These are phyloP conservation scores for Syncephalis plumigaleata DNA, from an alignment of 371 early-diverging fungal genomes.

Conservation along the genomic window DNA sequence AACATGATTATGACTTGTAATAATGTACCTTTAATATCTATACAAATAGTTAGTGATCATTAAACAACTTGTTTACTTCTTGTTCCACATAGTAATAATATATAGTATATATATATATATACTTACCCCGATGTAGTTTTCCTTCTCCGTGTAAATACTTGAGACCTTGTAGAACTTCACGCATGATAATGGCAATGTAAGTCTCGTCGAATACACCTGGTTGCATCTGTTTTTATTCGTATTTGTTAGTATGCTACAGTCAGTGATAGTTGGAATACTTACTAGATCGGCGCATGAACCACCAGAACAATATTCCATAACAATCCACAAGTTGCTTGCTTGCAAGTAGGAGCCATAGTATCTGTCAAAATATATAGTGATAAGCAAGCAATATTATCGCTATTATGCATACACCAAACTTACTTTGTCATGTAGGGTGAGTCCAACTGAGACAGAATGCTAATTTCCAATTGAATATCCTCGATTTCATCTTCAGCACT, in stretches of 20 bases:
- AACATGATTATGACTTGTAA: background rate
- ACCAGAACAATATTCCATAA: constrained; percentile 87
- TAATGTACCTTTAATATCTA: constrained; percentile 50
- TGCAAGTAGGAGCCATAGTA: constrained; percentile 69
- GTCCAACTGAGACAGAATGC: constrained; percentile 86
- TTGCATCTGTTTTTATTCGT: constrained; percentile 36
- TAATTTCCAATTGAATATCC: constrained; percentile 94
- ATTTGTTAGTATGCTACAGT: background rate
- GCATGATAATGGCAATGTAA: constrained; percentile 80
- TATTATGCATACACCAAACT: background rate
- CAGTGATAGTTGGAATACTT: constrained; percentile 9
- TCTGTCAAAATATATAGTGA: constrained; percentile 14
- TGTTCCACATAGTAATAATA: background rate
- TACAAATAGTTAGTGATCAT: too few relatives aligned
- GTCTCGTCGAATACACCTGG: constrained; percentile 67
- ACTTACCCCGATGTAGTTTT: constrained; percentile 80
- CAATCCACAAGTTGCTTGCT: constrained; percentile 77
- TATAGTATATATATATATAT: background rate
- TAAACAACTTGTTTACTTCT: too few relatives aligned
- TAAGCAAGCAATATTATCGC: background rate
- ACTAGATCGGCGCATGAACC: constrained; percentile 85
- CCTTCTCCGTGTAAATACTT: constrained; percentile 88
- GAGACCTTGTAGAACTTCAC: constrained; percentile 78
- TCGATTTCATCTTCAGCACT: constrained; percentile 95
- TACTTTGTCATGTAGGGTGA: constrained; percentile 82